Evolutionary conservation across 2,329 filamentous ascomycete genomes (phyloP).

Genomic region (Phaeosphaeriaceae sp.): DNA sequence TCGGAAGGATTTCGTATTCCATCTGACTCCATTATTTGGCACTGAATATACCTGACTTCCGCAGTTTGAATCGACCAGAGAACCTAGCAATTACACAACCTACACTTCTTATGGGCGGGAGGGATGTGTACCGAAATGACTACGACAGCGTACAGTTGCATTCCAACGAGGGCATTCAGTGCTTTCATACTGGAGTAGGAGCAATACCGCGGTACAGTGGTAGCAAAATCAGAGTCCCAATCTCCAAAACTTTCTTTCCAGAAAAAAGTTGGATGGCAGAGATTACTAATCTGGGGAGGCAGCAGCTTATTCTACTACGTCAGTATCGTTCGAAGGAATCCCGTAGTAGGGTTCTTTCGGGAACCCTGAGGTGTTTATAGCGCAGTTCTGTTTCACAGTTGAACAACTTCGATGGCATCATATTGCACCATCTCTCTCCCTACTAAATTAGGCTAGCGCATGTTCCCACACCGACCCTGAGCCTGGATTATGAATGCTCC

Average conservation of each 20-base stretch:
- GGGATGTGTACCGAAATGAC: too few species aligned
- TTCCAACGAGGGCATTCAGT: too few species aligned
- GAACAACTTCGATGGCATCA: slow-evolving; percentile 21
- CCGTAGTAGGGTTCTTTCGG: not conserved
- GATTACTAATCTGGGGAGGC: too few species aligned
- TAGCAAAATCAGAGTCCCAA: too few species aligned
- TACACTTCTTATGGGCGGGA: too few species aligned
- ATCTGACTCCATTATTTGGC: not conserved
- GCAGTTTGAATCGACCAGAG: too few species aligned
- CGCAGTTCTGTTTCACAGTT: slow-evolving; percentile 13
- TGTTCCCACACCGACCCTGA: slow-evolving; percentile 15
- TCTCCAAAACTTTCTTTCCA: not conserved
- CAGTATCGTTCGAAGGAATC: not conserved
- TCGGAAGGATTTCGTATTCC: too few species aligned
- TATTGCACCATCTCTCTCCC: slow-evolving; percentile 21
- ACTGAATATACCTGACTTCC: not conserved
- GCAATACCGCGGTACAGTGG: too few species aligned
- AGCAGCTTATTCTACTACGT: too few species aligned
- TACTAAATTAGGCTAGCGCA: slow-evolving; percentile 21
- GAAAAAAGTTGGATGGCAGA: not conserved
- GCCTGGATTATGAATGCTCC: not conserved
- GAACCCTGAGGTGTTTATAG: slow-evolving; percentile 3
- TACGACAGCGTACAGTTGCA: too few species aligned
- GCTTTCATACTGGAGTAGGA: too few species aligned
- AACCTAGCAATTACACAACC: too few species aligned